Conservation (phyloP, 768 basidiomycete genomes). For the Porpolomopsis calyptriformis region DNA sequence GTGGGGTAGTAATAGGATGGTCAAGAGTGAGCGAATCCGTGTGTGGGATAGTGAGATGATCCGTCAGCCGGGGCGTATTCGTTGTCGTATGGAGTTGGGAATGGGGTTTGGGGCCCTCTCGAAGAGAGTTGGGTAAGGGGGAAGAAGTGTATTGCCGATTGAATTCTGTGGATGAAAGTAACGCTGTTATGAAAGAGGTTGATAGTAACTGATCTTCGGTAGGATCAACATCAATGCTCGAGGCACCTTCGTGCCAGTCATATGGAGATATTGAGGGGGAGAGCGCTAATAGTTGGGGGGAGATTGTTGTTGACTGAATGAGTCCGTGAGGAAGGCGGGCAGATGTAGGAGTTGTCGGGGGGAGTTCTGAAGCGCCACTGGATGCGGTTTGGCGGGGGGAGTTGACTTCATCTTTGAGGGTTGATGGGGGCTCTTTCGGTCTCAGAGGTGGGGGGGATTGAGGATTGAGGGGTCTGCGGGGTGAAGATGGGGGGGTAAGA, state of each 20-base stretch:
- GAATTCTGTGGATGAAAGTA: conserved; percentile 15
- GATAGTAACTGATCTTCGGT: conserved; percentile 47
- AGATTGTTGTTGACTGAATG: background rate
- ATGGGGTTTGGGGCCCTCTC: background rate
- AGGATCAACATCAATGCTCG: conserved; percentile 45
- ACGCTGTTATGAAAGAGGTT: conserved; percentile 50
- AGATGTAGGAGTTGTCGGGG: conserved; percentile 1
- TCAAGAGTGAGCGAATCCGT: no score
- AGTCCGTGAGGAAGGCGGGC: conserved; percentile 5
- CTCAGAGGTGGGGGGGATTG: background rate
- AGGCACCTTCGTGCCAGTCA: conserved; percentile 55
- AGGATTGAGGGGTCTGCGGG: conserved; percentile 7
- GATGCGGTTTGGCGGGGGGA: background rate
- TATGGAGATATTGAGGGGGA: conserved; percentile 27
- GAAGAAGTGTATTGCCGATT: conserved; percentile 16
- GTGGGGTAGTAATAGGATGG: no score
- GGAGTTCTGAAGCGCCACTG: conserved; percentile 5
- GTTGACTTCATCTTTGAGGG: background rate
- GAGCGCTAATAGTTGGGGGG: conserved; percentile 7
- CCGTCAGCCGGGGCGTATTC: no score
- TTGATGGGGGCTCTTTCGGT: background rate
- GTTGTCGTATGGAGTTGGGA: background rate
- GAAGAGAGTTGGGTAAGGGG: conserved; percentile 5
- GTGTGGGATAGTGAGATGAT: no score
- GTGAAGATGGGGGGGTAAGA: conserved; percentile 16